phyloP scores from a whole-genome alignment of 257 asterid genomes.

The Verbascum thapsus region DNA sequence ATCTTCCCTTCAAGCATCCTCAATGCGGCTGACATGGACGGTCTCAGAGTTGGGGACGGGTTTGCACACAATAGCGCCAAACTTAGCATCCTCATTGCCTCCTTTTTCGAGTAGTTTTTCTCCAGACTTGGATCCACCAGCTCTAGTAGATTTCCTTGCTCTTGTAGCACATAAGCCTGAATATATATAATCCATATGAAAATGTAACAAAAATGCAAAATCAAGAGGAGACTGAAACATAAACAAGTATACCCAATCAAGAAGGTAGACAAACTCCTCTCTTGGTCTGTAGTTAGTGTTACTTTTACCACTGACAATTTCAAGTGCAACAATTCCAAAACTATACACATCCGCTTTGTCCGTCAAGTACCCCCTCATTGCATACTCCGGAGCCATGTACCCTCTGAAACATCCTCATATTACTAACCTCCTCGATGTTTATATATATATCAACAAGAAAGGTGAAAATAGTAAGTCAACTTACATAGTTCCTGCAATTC shows the following conservation, averaged over 20 bases:
- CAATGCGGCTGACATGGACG: conserved; percentile 80
- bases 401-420: conserved; percentile 45
- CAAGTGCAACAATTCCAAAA: conserved; percentile 66
- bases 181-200: background rate
- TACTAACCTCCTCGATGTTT: conserved; percentile 8
- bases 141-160: conserved; percentile 82
- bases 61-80: conserved; percentile 70
- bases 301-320: conserved; percentile 71
- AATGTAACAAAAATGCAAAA: too few species aligned
- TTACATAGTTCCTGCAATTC: conserved; percentile 82
- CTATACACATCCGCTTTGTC: conserved; percentile 89
- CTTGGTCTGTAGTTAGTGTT: conserved; percentile 60
- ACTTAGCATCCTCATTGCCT: conserved; percentile 68
- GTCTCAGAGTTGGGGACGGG: conserved; percentile 84
- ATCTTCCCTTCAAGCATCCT: conserved; percentile 82
- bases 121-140: conserved; percentile 82
- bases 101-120: conserved; percentile 49
- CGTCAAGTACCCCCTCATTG: conserved; percentile 71
- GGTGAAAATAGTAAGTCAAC: conserved; percentile 22
- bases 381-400: conserved; percentile 85
- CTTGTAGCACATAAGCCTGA: conserved; percentile 87
- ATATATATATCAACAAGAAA: background rate
- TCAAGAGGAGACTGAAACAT: too few species aligned
- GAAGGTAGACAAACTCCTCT: conserved; percentile 71
- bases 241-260: conserved; percentile 61